These are phyloP conservation scores for Sordariomycetes sp. DNA, from an alignment of 2,329 filamentous ascomycete genomes.

Conservation along the genomic window DNA sequence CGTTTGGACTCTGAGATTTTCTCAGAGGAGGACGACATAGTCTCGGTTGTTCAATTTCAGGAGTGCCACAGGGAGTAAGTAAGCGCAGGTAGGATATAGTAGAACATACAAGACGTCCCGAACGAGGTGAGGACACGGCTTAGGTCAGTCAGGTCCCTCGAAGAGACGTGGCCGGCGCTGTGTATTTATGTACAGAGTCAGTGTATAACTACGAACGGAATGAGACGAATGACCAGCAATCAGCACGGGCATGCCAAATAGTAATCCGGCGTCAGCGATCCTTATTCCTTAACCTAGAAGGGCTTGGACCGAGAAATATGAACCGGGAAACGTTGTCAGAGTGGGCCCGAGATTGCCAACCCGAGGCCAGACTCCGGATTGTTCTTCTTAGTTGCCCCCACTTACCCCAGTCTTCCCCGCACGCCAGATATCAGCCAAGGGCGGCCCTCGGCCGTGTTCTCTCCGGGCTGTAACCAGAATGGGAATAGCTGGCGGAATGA, in stretches of 20 bases:
- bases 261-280: slow-evolving; percentile 1
- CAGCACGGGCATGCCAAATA: no score
- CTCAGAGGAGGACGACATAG: not conserved
- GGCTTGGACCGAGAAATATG: not conserved
- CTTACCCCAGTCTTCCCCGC: not conserved
- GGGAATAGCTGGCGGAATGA: not conserved
- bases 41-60: not conserved
- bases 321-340: not conserved
- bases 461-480: not conserved
- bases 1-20: not conserved
- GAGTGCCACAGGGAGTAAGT: not conserved
- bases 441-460: not conserved
- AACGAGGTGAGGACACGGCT: not conserved
- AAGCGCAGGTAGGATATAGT: not conserved
- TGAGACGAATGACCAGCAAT: no score
- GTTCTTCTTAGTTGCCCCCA: not conserved
- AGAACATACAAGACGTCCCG: not conserved
- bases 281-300: not conserved
- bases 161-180: no score
- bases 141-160: not conserved
- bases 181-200: no score
- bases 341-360: not conserved
- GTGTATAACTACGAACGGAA: no score
- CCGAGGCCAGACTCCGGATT: not conserved
- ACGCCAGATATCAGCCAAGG: not conserved